Percentiles rank a stretch among this genome's conserved stretches.
Evolutionary conservation across 73 alveolate species (phyloP).

Genomic region (Durusdinium trenchii): DNA sequence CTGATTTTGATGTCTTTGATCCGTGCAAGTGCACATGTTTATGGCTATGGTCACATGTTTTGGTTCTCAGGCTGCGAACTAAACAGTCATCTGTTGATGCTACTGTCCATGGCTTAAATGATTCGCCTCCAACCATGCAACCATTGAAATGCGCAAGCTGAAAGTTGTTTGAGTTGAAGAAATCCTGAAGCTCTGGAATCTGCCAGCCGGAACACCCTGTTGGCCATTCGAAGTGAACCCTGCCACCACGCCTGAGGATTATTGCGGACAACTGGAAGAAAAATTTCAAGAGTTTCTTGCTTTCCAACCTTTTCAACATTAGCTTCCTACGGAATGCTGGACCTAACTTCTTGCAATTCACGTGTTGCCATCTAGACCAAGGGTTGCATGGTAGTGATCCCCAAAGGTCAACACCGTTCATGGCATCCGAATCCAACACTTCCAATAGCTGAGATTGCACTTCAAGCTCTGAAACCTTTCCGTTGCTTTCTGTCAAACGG

Average conservation of each 20-base stretch:
- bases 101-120: background rate
- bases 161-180: background rate
- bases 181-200: background rate
- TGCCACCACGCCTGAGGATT: background rate
- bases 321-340: background rate
- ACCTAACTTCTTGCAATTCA: background rate
- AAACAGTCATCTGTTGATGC: background rate
- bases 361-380: background rate
- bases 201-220: constrained; percentile 2
- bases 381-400: constrained; percentile 12
- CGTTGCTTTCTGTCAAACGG: background rate
- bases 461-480: background rate
- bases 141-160: background rate
- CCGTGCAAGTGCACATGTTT: background rate
- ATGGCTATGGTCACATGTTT: background rate
- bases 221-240: constrained; percentile 37
- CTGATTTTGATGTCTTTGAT: background rate
- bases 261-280: background rate
- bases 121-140: background rate
- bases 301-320: background rate
- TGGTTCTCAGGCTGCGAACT: background rate
- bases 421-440: background rate
- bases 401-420: constrained; percentile 17
- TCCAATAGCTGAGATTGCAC: background rate
- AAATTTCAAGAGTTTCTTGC: background rate